These are phyloP conservation scores for Cinnamomum micranthum DNA, from an alignment of 164 flowering plant species.

Conservation along the genomic window DNA sequence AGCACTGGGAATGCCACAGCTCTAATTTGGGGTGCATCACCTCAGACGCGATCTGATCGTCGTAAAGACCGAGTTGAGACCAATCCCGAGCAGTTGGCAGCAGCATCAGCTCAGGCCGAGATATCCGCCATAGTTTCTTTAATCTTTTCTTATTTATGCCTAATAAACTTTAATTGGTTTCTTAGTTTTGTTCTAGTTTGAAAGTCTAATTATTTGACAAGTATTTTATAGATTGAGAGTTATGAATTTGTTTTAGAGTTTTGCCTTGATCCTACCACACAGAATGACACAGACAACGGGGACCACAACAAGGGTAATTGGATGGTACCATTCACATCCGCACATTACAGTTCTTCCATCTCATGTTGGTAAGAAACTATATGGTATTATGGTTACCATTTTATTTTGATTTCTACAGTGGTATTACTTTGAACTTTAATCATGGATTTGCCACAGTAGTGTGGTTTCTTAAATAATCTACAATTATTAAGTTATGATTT, in stretches of 20 bases:
- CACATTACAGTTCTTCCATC: conserved; percentile 98
- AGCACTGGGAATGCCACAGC: conserved; percentile 76
- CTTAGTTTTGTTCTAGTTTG: not conserved
- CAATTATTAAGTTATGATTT: not conserved
- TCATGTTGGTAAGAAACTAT: conserved; percentile 75
- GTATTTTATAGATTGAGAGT: not conserved
- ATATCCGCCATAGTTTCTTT: conserved; percentile 58
- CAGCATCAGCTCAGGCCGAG: conserved; percentile 96
- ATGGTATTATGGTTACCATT: not conserved
- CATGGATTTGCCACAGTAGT: not conserved
- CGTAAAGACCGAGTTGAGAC: conserved; percentile 96
- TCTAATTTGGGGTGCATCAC: conserved; percentile 95
- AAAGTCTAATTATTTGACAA: not conserved
- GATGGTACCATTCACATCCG: conserved; percentile 99
- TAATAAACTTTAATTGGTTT: not conserved
- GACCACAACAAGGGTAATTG: conserved; percentile 92
- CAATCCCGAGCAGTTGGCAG: conserved; percentile 98
- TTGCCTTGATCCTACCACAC: conserved; percentile 55
- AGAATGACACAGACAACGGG: conserved; percentile 78
- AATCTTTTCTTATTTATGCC: not conserved
- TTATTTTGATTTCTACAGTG: not conserved
- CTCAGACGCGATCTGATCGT: conserved; percentile 93
- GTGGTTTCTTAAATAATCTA: not conserved
- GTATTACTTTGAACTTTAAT: conserved; percentile 1
- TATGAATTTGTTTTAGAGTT: conserved; percentile 1